phyloP scores from a whole-genome alignment of 257 asterid species.

The Plantago major region DNA sequence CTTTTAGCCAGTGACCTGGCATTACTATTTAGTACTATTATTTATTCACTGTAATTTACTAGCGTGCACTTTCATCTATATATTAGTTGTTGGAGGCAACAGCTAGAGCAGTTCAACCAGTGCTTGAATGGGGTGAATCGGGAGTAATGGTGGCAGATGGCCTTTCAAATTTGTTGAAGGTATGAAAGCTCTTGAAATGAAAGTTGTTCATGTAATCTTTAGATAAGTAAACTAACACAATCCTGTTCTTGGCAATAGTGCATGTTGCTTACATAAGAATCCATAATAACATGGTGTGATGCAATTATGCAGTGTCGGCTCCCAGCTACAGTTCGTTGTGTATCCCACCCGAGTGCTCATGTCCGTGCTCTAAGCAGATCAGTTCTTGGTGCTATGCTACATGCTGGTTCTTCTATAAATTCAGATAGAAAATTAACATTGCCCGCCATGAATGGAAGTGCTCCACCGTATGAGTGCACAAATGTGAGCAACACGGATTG shows the following conservation, averaged over 20 bases:
- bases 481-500: constrained; percentile 50
- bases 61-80: constrained; percentile 18
- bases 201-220: background rate
- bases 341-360: constrained; percentile 93
- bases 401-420: constrained; percentile 41
- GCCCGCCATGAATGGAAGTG: constrained; percentile 12
- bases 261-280: background rate
- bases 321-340: constrained; percentile 84
- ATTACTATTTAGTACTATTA: background rate
- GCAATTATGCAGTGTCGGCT: constrained; percentile 70
- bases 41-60: constrained; percentile 14
- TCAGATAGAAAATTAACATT: constrained; percentile 30
- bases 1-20: too few species aligned
- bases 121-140: constrained; percentile 92
- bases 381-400: constrained; percentile 81
- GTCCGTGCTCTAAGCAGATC: constrained; percentile 96
- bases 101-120: constrained; percentile 89
- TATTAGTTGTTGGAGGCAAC: constrained; percentile 86
- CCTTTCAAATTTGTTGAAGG: constrained; percentile 86
- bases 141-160: constrained; percentile 91
- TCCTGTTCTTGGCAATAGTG: background rate
- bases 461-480: constrained; percentile 48
- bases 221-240: constrained; percentile 3
- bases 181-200: constrained; percentile 19
- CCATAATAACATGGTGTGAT: constrained; percentile 15